These are phyloP conservation scores for Coniophora puteana DNA, from an alignment of 1,284 basidiomycete species.

Conservation along the genomic window DNA sequence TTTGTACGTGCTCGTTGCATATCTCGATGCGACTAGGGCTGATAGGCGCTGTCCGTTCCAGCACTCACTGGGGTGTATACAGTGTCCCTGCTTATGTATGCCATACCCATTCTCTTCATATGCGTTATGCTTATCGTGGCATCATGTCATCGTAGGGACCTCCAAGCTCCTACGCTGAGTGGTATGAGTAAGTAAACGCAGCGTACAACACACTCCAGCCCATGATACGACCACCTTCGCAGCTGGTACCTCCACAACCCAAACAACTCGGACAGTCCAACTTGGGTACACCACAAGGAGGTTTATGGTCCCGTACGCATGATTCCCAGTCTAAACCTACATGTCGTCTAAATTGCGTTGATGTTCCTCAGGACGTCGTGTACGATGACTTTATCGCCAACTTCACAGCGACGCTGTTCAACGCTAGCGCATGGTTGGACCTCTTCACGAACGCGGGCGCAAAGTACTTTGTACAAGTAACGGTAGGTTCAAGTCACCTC, in stretches of 20 bases:
- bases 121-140: too few species aligned
- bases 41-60: constrained; percentile 2
- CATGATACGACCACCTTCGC: background rate
- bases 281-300: constrained; percentile 46
- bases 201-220: too few species aligned
- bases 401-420: constrained; percentile 50
- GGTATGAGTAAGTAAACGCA: constrained; percentile 45
- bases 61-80: constrained; percentile 59
- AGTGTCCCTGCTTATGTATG: constrained; percentile 47
- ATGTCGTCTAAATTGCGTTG: background rate
- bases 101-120: background rate
- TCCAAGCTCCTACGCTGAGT: constrained; percentile 46
- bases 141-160: constrained; percentile 36
- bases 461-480: constrained; percentile 59
- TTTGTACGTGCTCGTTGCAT: constrained; percentile 36
- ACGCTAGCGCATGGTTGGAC: constrained; percentile 51
- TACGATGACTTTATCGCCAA: constrained; percentile 58
- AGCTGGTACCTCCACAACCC: constrained; percentile 41
- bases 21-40: background rate
- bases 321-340: background rate
- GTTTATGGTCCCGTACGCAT: constrained; percentile 43
- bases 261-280: constrained; percentile 31
- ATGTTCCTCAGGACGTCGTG: constrained; percentile 33
- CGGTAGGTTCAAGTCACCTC: constrained; percentile 23
- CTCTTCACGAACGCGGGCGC: constrained; percentile 54